Evolutionary conservation across 164 flowering plant genomes (phyloP).

Genomic region (Annona squamosa): DNA sequence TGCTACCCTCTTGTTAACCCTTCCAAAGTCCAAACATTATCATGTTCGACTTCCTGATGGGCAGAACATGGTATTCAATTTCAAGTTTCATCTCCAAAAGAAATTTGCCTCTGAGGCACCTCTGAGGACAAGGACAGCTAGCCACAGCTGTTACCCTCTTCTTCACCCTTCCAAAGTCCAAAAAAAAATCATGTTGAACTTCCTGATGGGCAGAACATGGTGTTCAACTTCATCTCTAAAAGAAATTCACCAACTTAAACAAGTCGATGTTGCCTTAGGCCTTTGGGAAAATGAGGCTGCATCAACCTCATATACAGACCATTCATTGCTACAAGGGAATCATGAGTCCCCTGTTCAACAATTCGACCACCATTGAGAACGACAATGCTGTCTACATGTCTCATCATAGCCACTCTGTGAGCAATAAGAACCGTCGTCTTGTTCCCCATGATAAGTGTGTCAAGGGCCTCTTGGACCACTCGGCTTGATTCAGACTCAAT

Average conservation of each 20-base stretch:
- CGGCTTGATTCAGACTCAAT: constrained; percentile 98
- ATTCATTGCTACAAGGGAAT: constrained; percentile 66
- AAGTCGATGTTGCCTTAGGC: constrained; percentile 75
- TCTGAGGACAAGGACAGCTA: constrained; percentile 1
- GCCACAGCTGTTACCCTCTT: constrained; percentile 21
- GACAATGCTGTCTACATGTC: constrained; percentile 96
- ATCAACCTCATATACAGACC: constrained; percentile 84
- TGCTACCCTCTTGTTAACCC: too few species aligned
- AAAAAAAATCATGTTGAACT: constrained; percentile 2
- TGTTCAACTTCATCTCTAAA: constrained; percentile 11
- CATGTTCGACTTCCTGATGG: too few species aligned
- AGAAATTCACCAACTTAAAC: constrained; percentile 24
- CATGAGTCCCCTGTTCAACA: constrained; percentile 92
- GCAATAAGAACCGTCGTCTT: constrained; percentile 93
- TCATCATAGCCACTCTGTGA: constrained; percentile 95
- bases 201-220: constrained; percentile 8
- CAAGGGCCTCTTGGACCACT: constrained; percentile 96
- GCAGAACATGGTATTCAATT: too few species aligned
- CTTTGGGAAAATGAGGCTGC: constrained; percentile 95
- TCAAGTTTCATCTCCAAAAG: too few species aligned
- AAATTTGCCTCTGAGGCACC: too few species aligned
- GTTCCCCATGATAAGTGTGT: constrained; percentile 93
- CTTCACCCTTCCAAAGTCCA: constrained; percentile 16
- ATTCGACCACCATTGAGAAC: constrained; percentile 92
- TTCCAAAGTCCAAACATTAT: too few species aligned